These are phyloP conservation scores for Metschnikowia lachancei DNA, from an alignment of 805 yeast genomes.

Conservation along the genomic window DNA sequence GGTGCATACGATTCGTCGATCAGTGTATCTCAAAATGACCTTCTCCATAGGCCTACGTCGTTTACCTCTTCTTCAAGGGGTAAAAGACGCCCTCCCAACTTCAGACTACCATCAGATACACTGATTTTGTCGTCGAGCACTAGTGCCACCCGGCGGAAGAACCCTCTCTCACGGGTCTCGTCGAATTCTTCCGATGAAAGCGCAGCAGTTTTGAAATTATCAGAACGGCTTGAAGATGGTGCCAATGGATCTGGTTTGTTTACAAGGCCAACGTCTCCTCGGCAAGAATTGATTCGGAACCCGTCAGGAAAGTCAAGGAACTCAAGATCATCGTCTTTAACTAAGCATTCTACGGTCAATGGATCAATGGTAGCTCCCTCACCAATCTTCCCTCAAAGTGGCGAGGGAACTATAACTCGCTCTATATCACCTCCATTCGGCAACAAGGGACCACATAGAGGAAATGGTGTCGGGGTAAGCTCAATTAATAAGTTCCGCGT, in stretches of 20 bases:
- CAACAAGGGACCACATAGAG: background rate
- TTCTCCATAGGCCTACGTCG: conserved; percentile 18
- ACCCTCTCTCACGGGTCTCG: conserved; percentile 34
- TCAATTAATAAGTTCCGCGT: background rate
- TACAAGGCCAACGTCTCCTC: conserved; percentile 7
- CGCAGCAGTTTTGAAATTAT: conserved; percentile 12
- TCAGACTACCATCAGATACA: conserved; percentile 35
- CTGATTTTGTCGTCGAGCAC: conserved; percentile 35
- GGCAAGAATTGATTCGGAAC: conserved; percentile 4
- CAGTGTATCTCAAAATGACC: conserved; percentile 33
- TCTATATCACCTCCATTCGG: conserved; percentile 14
- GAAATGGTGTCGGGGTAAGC: background rate
- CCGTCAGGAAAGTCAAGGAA: background rate
- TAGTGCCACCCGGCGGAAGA: conserved; percentile 27
- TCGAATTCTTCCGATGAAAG: conserved; percentile 40
- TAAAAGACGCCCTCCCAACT: conserved; percentile 32
- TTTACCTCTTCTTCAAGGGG: conserved; percentile 12
- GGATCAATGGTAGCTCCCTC: conserved; percentile 11
- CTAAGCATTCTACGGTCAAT: background rate
- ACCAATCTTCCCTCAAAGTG: conserved; percentile 8
- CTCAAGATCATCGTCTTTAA: background rate
- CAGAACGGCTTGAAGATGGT: conserved; percentile 13
- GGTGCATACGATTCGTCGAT: conserved; percentile 39
- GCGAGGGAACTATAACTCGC: conserved; percentile 1
- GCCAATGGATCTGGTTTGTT: background rate